phyloP scores from a whole-genome alignment of 1,139 yeast species.

The Nakaseomyces sp. region DNA sequence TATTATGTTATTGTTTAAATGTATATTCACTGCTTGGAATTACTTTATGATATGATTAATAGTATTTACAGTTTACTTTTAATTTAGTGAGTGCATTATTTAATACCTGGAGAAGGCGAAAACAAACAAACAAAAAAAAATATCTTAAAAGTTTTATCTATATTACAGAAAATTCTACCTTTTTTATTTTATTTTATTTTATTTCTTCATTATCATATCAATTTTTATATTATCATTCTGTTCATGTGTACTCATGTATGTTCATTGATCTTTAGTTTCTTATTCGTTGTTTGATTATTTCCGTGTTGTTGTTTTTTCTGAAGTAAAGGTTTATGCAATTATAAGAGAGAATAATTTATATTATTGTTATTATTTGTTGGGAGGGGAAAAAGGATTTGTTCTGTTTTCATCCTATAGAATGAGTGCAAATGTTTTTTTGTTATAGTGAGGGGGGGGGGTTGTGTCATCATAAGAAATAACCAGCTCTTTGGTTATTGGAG shows the following conservation, averaged over 20 bases:
- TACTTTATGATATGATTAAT: too few species aligned
- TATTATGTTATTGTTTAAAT: too few species aligned
- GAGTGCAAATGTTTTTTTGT: too few species aligned
- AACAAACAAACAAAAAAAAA: too few species aligned
- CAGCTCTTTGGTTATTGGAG: conserved; percentile 28
- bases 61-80: too few species aligned
- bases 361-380: background rate
- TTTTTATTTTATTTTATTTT: background rate
- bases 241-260: too few species aligned
- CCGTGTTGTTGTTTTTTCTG: background rate
- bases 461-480: conserved; percentile 31
- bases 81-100: too few species aligned
- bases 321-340: background rate
- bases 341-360: background rate
- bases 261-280: background rate
- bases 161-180: background rate
- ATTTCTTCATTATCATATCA: background rate
- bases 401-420: background rate
- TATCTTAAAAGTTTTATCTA: background rate
- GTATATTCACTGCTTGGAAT: too few species aligned
- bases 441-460: too few species aligned
- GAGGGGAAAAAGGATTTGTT: background rate
- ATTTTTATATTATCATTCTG: background rate
- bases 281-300: too few species aligned
- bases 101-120: background rate